These are phyloP conservation scores for Puccinia horiana DNA, from an alignment of 1,284 basidiomycete species.

Conservation along the genomic window DNA sequence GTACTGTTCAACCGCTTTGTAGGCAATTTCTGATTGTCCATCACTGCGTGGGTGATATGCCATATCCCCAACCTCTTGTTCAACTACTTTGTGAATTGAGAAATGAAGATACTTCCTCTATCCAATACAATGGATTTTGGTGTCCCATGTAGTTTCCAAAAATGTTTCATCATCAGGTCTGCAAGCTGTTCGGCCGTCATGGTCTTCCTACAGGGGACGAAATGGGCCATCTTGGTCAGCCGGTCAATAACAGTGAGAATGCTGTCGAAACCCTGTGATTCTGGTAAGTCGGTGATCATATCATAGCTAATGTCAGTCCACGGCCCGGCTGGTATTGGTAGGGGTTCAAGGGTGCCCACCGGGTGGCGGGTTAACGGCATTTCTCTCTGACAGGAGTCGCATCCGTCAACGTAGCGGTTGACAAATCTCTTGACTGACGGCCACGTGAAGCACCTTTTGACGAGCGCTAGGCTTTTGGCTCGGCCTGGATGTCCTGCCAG, in stretches of 20 bases:
- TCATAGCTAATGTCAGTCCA: background rate
- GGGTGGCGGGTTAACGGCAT: conserved; percentile 58
- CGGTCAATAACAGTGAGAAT: conserved; percentile 42
- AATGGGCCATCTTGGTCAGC: conserved; percentile 47
- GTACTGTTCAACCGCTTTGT: no score
- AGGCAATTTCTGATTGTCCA: no score
- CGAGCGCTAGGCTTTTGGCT: conserved; percentile 54
- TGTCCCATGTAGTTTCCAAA: background rate
- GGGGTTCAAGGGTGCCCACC: conserved; percentile 59
- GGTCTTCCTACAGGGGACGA: conserved; percentile 36
- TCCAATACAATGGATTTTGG: background rate
- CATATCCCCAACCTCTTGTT: no score
- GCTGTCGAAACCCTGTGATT: conserved; percentile 9
- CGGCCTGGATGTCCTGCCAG: conserved; percentile 61
- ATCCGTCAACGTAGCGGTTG: conserved; percentile 54
- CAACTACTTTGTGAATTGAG: background rate
- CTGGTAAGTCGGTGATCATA: background rate
- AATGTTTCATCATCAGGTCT: background rate
- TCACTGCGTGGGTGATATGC: no score
- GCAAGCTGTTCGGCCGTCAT: background rate
- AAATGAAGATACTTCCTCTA: background rate
- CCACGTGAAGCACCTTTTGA: conserved; percentile 58
- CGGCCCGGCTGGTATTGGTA: conserved; percentile 52
- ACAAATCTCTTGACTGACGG: conserved; percentile 57
- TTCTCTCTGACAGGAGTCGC: conserved; percentile 53